These are phyloP conservation scores for Ramularia endophylla DNA, from an alignment of 2,329 filamentous ascomycete species.

Conservation along the genomic window DNA sequence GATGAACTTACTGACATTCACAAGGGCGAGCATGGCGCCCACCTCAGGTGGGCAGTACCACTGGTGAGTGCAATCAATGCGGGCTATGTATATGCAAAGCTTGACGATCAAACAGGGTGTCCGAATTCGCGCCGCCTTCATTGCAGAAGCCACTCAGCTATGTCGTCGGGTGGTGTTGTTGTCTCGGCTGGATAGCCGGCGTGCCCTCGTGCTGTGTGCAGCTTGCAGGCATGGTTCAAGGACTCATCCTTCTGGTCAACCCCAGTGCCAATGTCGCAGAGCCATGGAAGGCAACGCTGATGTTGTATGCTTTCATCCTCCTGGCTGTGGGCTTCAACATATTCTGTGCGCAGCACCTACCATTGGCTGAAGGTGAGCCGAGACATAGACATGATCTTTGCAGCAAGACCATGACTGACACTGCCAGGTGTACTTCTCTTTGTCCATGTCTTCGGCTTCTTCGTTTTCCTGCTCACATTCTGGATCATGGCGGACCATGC, in stretches of 20 bases:
- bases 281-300: conserved; percentile 28
- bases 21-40: conserved; percentile 27
- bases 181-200: conserved; percentile 30
- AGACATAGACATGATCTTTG: not conserved
- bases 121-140: conserved; percentile 37
- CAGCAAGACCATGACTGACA: conserved; percentile 6
- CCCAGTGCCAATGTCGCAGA: conserved; percentile 19
- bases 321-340: conserved; percentile 33
- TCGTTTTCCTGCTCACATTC: conserved; percentile 37
- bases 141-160: conserved; percentile 42
- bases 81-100: not conserved
- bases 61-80: conserved; percentile 14
- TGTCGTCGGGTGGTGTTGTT: conserved; percentile 39
- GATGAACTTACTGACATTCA: too few species aligned
- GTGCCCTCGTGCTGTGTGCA: conserved; percentile 27
- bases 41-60: conserved; percentile 27
- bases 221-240: conserved; percentile 27
- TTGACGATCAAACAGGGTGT: conserved; percentile 26
- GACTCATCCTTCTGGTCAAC: conserved; percentile 27
- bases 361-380: conserved; percentile 35
- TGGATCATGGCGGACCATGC: conserved; percentile 30
- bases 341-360: conserved; percentile 30
- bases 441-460: conserved; percentile 41
- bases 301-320: conserved; percentile 28
- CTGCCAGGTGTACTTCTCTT: conserved; percentile 32